A percentile compares a stretch with the other conserved stretches of the same genome.
Evolutionary conservation across 176 grass and related monocot genomes (phyloP).

Genomic region (Carex kokanica): DNA sequence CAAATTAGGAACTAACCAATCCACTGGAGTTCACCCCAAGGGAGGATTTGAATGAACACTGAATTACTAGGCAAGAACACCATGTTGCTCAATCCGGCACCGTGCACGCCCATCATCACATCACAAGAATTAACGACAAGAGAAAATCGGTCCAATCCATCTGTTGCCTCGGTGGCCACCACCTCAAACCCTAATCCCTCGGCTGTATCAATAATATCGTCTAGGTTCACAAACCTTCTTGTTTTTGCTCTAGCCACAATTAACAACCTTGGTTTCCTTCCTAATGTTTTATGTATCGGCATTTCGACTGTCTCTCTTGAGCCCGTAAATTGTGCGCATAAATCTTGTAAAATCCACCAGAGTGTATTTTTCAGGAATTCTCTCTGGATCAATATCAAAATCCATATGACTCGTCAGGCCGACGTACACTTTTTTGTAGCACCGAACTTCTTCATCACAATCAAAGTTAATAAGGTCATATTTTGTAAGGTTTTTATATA

Average conservation of each 20-base stretch:
- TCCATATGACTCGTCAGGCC: constrained; percentile 68
- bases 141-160: constrained; percentile 55
- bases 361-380: constrained; percentile 19
- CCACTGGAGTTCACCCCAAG: constrained; percentile 51
- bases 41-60: constrained; percentile 62
- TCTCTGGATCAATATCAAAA: constrained; percentile 53
- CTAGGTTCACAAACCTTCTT: constrained; percentile 55
- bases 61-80: constrained; percentile 62
- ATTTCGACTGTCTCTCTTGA: constrained; percentile 42
- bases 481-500: constrained; percentile 57
- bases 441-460: constrained; percentile 51
- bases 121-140: constrained; percentile 55
- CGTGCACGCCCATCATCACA: constrained; percentile 67
- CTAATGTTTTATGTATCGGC: not conserved
- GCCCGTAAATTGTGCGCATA: constrained; percentile 51
- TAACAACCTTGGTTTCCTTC: constrained; percentile 33
- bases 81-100: constrained; percentile 82
- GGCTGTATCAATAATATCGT: constrained; percentile 39
- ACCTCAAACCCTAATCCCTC: constrained; percentile 54
- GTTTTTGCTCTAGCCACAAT: constrained; percentile 49
- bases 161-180: constrained; percentile 39
- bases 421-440: constrained; percentile 46
- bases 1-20: constrained; percentile 14
- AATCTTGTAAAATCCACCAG: constrained; percentile 52
- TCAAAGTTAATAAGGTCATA: constrained; percentile 66